These are phyloP conservation scores for Aspergillus hancockii DNA, from an alignment of 495 filamentous ascomycete species.

Conservation along the genomic window DNA sequence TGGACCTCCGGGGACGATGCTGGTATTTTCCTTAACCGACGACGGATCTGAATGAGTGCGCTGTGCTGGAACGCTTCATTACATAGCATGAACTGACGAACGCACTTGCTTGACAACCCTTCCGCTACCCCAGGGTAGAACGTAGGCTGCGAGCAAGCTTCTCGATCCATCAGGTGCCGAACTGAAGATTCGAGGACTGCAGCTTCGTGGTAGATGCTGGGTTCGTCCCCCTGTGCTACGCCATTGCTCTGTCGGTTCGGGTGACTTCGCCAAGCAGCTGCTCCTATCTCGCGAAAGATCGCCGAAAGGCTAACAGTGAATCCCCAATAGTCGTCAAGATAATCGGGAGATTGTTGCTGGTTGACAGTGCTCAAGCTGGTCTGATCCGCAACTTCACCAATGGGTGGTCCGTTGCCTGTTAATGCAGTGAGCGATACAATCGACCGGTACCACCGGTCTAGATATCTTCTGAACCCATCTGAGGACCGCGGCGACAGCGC, in stretches of 20 bases:
- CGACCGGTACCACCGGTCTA: slow-evolving; percentile 49
- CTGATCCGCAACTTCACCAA: slow-evolving; percentile 32
- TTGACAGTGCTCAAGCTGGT: slow-evolving; percentile 19
- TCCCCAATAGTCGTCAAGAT: slow-evolving; percentile 51
- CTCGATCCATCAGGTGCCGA: slow-evolving; percentile 38
- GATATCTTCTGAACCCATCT: slow-evolving; percentile 43
- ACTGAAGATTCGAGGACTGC: slow-evolving; percentile 37
- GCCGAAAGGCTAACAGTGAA: slow-evolving; percentile 44
- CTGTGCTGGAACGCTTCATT: slow-evolving; percentile 50
- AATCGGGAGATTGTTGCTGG: slow-evolving; percentile 33
- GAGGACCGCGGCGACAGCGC: slow-evolving; percentile 31
- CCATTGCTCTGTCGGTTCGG: slow-evolving; percentile 23
- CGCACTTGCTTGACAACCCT: slow-evolving; percentile 34
- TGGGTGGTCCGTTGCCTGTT: slow-evolving; percentile 48
- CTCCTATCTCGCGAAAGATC: slow-evolving; percentile 46
- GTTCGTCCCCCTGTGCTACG: slow-evolving; percentile 24
- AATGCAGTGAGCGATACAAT: slow-evolving; percentile 49
- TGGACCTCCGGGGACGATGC: slow-evolving; percentile 38
- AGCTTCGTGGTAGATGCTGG: slow-evolving; percentile 31
- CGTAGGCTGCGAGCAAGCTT: slow-evolving; percentile 29
- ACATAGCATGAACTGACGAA: slow-evolving; percentile 43
- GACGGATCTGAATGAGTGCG: slow-evolving; percentile 48
- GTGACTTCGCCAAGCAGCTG: slow-evolving; percentile 41
- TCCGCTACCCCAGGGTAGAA: slow-evolving; percentile 46
- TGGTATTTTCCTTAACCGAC: slow-evolving; percentile 39